Base-by-base conservation (phyloP, 192 early-diverging fungal genomes). In the Thamnidium elegans region DNA sequence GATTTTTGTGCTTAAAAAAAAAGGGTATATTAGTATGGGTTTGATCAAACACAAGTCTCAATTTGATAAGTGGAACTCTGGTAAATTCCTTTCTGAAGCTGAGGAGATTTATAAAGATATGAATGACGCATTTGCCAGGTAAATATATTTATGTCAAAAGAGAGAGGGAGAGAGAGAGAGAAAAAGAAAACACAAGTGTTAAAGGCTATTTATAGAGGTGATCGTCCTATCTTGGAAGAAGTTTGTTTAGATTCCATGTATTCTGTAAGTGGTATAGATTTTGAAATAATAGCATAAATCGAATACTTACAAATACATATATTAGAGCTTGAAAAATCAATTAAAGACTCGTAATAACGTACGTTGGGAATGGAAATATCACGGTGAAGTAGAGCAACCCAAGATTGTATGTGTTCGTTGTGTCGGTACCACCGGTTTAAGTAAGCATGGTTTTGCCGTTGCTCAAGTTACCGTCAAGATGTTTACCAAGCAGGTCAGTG, bases 81-180 rank as follows among this genome's bases (percentile, higher is more conserved):
- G 52, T 21, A 72, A 79, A 32, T 89, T 89, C 72, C 77, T 82
- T 50, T 55, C 59, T 8, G 68, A 80, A 47, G 86, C 86, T 0
- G 86, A 89, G 59, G 78, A 78, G 23, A 78, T 84, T 19, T 86
- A 86, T 65, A 79, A 78, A 32, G 67, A 71, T 54, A 87, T 89
- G 87, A 89, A 89, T 58, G 84, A 86, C 61, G 83, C 85, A 2
- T 89, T 82, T 70, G 86, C 87, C 17, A 63, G 69, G 73, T 74
- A 54, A 32, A 15, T 51, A 32, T 17, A 6, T n/a, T 1, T 8
- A 1, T 23, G n/a, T 26, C 15, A 26, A 31, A 56, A n/a, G n/a
- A n/a, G n/a, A n/a, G n/a, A n/a, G n/a, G n/a, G n/a, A n/a, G n/a
- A n/a, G n/a, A n/a, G n/a, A n/a, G n/a, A n/a, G n/a, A n/a, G n/a